phyloP scores from a whole-genome alignment of 805 yeast species.

The Yamadazyma sp. region DNA sequence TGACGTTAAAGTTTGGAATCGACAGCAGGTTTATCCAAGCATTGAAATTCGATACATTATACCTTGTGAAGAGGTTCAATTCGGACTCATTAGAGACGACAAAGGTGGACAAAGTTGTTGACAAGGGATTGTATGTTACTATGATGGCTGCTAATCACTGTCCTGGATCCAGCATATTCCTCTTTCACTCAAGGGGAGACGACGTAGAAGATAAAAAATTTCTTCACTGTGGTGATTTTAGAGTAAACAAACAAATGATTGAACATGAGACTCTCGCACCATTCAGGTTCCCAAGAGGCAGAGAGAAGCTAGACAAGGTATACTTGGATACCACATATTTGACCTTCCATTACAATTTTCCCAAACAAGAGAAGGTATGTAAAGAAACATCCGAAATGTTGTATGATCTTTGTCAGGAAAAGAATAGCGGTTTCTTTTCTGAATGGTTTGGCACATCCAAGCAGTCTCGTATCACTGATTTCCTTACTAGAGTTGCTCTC shows the following conservation, averaged over 20 bases:
- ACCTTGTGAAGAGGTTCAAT: conserved; percentile 21
- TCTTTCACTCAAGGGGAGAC: conserved; percentile 53
- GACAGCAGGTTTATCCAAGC: conserved; percentile 46
- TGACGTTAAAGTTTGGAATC: conserved; percentile 54
- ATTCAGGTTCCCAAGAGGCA: conserved; percentile 18
- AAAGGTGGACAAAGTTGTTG: conserved; percentile 9
- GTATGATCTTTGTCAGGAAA: conserved; percentile 33
- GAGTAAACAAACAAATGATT: conserved; percentile 61
- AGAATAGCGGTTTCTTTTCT: conserved; percentile 23
- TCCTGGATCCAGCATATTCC: conserved; percentile 87
- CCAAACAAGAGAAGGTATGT: conserved; percentile 71
- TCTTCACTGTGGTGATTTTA: conserved; percentile 92
- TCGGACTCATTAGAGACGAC: conserved; percentile 10
- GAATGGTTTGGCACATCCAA: conserved; percentile 35
- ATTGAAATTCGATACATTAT: conserved; percentile 42
- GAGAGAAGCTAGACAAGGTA: conserved; percentile 48
- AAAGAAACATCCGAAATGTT: conserved; percentile 56
- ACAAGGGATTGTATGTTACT: conserved; percentile 50
- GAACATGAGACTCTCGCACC: conserved; percentile 29
- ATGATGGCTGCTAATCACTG: conserved; percentile 90
- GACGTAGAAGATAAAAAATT: conserved; percentile 28
- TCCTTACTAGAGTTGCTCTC: conserved; percentile 13
- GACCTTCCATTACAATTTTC: conserved; percentile 72
- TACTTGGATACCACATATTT: conserved; percentile 92
- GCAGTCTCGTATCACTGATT: conserved; percentile 43